Percentiles rank a stretch among this genome's conserved stretches.
phyloP scores from a whole-genome alignment of 331 rosid genomes.

The Prunus yedoensis region DNA sequence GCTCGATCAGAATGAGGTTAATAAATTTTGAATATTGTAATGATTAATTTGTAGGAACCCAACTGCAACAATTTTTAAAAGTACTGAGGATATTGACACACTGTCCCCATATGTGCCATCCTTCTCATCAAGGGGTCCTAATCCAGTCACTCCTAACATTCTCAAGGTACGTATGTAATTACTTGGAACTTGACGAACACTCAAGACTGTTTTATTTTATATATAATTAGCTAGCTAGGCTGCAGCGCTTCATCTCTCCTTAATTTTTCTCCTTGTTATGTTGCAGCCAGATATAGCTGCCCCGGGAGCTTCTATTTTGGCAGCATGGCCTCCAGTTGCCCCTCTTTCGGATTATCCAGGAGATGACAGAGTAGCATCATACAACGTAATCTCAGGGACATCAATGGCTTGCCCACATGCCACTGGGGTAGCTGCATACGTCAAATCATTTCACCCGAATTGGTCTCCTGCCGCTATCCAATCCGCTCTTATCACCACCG shows the following conservation, averaged over 20 bases:
- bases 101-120: conserved; percentile 36
- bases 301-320: conserved; percentile 23
- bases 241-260: not conserved
- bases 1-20: not conserved
- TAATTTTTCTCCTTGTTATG: not conserved
- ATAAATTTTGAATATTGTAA: not conserved
- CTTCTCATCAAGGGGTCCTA: conserved; percentile 59
- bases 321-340: conserved; percentile 12
- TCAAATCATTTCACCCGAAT: conserved; percentile 28
- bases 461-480: conserved; percentile 37
- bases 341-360: not conserved
- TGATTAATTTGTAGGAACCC: conserved; percentile 28
- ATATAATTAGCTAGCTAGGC: too few species aligned
- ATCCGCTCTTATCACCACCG: conserved; percentile 26
- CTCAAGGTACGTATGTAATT: conserved; percentile 37
- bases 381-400: conserved; percentile 19
- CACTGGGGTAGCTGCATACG: conserved; percentile 11
- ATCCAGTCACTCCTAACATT: conserved; percentile 29
- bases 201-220: not conserved
- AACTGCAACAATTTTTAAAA: conserved; percentile 46
- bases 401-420: conserved; percentile 36
- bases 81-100: conserved; percentile 25
- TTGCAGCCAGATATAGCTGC: conserved; percentile 27
- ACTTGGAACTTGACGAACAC: too few species aligned
- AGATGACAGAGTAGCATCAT: not conserved